Percentiles rank a stretch among this genome's conserved stretches.
Evolutionary conservation across 495 filamentous ascomycete genomes (phyloP).

Genomic region (Penicillium paxilli): DNA sequence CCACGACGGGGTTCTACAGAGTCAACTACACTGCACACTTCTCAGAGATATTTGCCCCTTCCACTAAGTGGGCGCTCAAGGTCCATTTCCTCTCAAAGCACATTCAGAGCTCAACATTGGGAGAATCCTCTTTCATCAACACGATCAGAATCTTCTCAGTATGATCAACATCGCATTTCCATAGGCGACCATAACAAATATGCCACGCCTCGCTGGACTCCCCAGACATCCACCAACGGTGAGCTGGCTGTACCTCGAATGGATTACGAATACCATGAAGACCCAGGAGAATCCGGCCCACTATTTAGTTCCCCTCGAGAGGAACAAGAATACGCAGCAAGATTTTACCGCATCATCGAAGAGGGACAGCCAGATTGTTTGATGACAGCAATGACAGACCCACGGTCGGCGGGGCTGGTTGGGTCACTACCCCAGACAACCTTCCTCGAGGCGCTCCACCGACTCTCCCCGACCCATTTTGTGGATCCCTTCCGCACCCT

Average conservation of each 20-base stretch:
- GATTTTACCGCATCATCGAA: conserved; percentile 31
- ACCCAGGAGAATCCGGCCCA: not conserved
- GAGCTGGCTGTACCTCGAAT: not conserved
- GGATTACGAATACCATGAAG: not conserved
- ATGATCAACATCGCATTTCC: not conserved
- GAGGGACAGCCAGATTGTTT: conserved; percentile 41
- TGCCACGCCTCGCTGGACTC: not conserved
- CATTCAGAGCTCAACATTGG: not conserved
- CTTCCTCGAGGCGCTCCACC: conserved; percentile 39
- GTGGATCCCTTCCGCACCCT: conserved; percentile 50
- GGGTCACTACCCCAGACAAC: conserved; percentile 29
- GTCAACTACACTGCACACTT: not conserved
- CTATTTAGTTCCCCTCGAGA: conserved; percentile 7
- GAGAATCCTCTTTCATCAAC: not conserved
- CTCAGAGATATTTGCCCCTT: not conserved
- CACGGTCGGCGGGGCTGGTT: conserved; percentile 33
- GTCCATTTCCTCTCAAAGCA: conserved; percentile 1
- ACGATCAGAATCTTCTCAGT: not conserved
- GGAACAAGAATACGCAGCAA: conserved; percentile 13
- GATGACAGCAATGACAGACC: conserved; percentile 34
- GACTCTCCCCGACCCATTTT: conserved; percentile 44
- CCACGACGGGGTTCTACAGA: conserved; percentile 15
- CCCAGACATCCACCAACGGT: not conserved
- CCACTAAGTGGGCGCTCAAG: conserved; percentile 3
- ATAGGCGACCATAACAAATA: no score